phyloP scores from a whole-genome alignment of 495 filamentous ascomycete species.

The Margaritispora aquatica region DNA sequence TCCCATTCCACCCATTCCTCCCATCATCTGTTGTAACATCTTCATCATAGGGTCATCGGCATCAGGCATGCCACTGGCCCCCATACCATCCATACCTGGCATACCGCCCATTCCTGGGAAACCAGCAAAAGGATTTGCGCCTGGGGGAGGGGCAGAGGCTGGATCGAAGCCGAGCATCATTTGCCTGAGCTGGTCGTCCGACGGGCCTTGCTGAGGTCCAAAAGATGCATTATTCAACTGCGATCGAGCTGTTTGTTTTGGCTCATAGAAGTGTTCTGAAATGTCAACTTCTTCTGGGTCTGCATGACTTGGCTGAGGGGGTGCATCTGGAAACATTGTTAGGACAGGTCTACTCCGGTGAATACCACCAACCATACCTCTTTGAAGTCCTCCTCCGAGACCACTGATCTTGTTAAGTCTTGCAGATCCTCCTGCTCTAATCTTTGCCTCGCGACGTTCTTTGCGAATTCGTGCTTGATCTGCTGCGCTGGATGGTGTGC shows the following conservation, averaged over 20 bases:
- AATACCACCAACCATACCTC: slow-evolving; percentile 28
- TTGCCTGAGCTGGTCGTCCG: slow-evolving; percentile 31
- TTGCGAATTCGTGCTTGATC: slow-evolving; percentile 80
- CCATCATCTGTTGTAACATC: slow-evolving; percentile 55
- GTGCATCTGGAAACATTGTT: slow-evolving; percentile 14
- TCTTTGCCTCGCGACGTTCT: slow-evolving; percentile 85
- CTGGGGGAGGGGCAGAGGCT: slow-evolving; percentile 27
- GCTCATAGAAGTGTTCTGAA: slow-evolving; percentile 47
- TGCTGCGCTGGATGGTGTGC: slow-evolving; percentile 52
- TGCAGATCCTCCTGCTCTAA: slow-evolving; percentile 71
- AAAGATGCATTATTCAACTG: slow-evolving; percentile 28
- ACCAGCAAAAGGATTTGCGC: slow-evolving; percentile 27
- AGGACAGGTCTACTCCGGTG: slow-evolving; percentile 7
- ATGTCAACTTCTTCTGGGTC: slow-evolving; percentile 76
- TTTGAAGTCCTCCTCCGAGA: slow-evolving; percentile 56
- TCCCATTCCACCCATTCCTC: slow-evolving; percentile 35
- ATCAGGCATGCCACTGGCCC: slow-evolving; percentile 23
- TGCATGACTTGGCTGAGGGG: slow-evolving; percentile 27
- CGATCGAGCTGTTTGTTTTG: slow-evolving; percentile 26
- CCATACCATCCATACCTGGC: slow-evolving; percentile 20
- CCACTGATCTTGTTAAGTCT: slow-evolving; percentile 83
- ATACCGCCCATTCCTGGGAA: slow-evolving; percentile 26
- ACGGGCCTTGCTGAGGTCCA: slow-evolving; percentile 26
- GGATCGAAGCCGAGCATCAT: slow-evolving; percentile 40
- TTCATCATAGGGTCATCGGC: slow-evolving; percentile 54